These are phyloP conservation scores for Aspergillus fijiensis DNA, from an alignment of 2,329 filamentous ascomycete genomes.

Conservation along the genomic window DNA sequence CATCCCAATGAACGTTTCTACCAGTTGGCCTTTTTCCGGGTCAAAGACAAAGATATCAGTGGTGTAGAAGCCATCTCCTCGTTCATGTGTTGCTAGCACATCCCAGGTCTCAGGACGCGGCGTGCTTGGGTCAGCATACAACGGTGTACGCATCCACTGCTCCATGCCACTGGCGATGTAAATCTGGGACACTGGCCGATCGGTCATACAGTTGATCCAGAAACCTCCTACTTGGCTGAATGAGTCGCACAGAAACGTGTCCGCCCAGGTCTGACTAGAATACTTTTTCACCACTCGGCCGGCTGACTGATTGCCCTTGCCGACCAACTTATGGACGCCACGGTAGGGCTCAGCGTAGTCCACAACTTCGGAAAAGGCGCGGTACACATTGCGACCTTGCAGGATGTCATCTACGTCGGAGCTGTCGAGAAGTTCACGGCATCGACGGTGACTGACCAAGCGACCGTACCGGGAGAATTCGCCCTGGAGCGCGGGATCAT, in stretches of 20 bases:
- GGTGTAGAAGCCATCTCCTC: conserved; percentile 20
- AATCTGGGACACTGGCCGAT: conserved; percentile 24
- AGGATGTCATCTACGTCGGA: conserved; percentile 23
- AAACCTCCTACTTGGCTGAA: conserved; percentile 41
- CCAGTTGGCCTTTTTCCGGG: conserved; percentile 22
- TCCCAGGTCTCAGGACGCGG: conserved; percentile 24
- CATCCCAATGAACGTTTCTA: conserved; percentile 35
- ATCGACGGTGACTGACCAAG: conserved; percentile 17
- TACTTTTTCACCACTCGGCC: conserved; percentile 22
- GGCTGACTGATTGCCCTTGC: conserved; percentile 23
- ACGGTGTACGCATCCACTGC: conserved; percentile 28
- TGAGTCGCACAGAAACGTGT: conserved; percentile 27
- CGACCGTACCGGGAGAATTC: conserved; percentile 20
- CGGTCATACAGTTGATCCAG: conserved; percentile 39
- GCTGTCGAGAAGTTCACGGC: conserved; percentile 18
- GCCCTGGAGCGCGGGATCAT: not conserved
- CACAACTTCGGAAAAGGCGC: conserved; percentile 19
- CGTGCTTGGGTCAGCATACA: conserved; percentile 8
- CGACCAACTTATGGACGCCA: conserved; percentile 22
- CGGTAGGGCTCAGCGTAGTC: conserved; percentile 19
- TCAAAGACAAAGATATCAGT: conserved; percentile 39
- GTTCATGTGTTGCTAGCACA: conserved; percentile 29
- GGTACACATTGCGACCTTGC: conserved; percentile 23
- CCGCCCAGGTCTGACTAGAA: conserved; percentile 25
- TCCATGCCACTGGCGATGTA: conserved; percentile 35